Evolutionary conservation across 164 flowering plant species (phyloP).

Genomic region (Piper longum): DNA sequence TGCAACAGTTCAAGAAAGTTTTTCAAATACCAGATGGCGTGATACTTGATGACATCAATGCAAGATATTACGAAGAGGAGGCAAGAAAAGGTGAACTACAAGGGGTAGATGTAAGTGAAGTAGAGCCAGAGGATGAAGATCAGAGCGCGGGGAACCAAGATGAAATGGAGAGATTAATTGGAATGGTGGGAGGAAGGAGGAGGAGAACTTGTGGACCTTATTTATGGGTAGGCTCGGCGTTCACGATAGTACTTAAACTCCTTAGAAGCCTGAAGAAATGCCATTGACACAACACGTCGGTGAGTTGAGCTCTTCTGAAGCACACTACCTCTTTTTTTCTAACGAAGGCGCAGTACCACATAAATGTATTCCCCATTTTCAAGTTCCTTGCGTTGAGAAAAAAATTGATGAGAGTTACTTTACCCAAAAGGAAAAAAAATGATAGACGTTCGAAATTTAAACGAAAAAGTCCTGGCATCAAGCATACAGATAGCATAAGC

Average conservation of each 20-base stretch:
- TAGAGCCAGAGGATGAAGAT: slow-evolving; percentile 1
- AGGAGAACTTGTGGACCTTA: not conserved
- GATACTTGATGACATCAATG: slow-evolving; percentile 32
- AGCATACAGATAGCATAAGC: no score
- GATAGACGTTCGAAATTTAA: no score
- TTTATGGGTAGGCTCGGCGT: not conserved
- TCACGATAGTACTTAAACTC: not conserved
- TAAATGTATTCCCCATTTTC: no score
- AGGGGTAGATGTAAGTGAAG: slow-evolving; percentile 30
- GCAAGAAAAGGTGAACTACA: slow-evolving; percentile 22
- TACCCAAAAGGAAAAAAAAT: no score
- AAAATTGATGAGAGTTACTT: no score
- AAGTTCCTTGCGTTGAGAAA: no score
- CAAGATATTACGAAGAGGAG: slow-evolving; percentile 28
- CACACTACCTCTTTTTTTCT: no score
- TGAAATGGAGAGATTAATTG: not conserved
- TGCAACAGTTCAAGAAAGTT: slow-evolving; percentile 27
- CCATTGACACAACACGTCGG: not conserved
- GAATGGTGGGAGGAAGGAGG: no score
- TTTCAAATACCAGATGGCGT: slow-evolving; percentile 45
- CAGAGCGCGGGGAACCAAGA: not conserved
- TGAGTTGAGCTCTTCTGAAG: not conserved
- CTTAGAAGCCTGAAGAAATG: not conserved
- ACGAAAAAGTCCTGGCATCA: no score
- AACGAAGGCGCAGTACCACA: no score